Base-by-base conservation (phyloP, 2,329 filamentous ascomycete species). In the Aureobasidium sp. region DNA sequence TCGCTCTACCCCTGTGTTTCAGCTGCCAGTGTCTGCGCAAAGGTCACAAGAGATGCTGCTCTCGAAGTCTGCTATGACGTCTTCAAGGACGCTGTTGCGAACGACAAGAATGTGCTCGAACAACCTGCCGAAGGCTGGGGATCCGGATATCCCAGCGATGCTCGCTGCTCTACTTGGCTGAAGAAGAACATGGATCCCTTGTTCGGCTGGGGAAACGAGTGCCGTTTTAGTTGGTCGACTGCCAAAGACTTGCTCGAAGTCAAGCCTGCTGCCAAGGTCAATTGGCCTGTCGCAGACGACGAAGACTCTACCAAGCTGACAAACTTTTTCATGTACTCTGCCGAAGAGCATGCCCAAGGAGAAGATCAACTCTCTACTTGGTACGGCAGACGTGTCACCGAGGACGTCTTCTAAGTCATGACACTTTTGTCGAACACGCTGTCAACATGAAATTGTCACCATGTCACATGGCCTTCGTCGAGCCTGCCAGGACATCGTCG, bases 191-290 rank as follows among this genome's bases (percentile, higher is more conserved):
- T 97, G 86, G 87, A 99, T 70, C 90, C 90, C 2, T 77, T 97
- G 1, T 99, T 97, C 77, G 94, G 94, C 15, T 99, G 94, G 93
- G 92, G 93, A 0, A 83, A 83, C 27, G 92, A 97, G 75, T 96
- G 91, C 72, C 82, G 94, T 5, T 97, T 97, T 71, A 96, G 91
- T 70, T 99, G 94, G 94, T 89, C 89, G 0, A 97, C 94, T 0
- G 89, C 89, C 1, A 97, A 95, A 76, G 92, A 97, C 70, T 83
- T 97, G 85, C 77, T 99, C 4, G 92, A 97, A 67, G 77, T 79
- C n/a, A 91, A 89, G 72, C 81, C 78, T 9, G 79, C 78, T 27
- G 84, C 83, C 4, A 87, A 82, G 71, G 88, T 96, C 0, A 91
- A 96, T 49, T 97, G 93, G 93, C 90, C 91, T 0, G 80, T 77